Conservation (phyloP, 2,329 filamentous ascomycete genomes). For the Cladobotryum mycophilum region DNA sequence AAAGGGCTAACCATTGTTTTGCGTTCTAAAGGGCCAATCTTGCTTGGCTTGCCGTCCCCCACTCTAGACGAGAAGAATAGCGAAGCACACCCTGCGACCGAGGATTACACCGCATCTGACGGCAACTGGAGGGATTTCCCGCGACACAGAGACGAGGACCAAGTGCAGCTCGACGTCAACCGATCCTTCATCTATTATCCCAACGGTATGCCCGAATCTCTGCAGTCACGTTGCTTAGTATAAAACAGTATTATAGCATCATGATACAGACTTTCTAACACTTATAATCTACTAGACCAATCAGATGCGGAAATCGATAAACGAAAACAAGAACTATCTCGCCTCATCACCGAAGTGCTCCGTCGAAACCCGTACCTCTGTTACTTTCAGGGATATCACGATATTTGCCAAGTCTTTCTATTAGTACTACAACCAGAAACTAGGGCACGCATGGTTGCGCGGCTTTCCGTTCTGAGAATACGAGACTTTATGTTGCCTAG, state of each 20-base stretch:
- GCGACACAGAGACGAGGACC: conserved; percentile 79
- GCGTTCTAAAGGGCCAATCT: conserved; percentile 50
- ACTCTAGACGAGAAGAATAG: conserved; percentile 2
- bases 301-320: conserved; percentile 60
- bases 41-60: conserved; percentile 39
- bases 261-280: background rate
- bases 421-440: conserved; percentile 65
- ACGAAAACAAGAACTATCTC: conserved; percentile 70
- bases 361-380: conserved; percentile 75
- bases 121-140: conserved; percentile 56
- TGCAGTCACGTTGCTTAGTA: background rate
- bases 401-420: conserved; percentile 93
- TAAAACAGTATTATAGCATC: background rate
- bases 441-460: conserved; percentile 60
- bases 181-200: conserved; percentile 98
- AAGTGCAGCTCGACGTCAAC: conserved; percentile 88
- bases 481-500: conserved; percentile 96
- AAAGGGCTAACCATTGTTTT: conserved; percentile 5
- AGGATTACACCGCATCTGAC: conserved; percentile 12
- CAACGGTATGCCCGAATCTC: conserved; percentile 46
- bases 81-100: background rate
- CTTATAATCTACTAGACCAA: conserved; percentile 44
- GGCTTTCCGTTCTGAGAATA: conserved; percentile 85
- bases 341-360: conserved; percentile 74
- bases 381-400: conserved; percentile 98